Conservation (phyloP, 148 eudicot species). For the Nepenthes mirabilis region DNA sequence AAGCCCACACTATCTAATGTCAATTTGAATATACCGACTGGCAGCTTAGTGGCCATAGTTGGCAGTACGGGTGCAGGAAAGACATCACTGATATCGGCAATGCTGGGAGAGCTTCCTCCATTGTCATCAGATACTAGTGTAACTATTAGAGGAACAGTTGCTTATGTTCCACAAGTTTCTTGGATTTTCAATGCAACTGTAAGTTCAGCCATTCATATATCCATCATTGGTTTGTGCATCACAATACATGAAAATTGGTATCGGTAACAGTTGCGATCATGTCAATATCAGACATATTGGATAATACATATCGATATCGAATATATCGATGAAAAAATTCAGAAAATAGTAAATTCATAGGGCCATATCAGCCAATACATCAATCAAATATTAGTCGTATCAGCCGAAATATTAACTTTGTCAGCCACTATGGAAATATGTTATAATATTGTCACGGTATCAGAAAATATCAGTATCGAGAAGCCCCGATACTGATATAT, state of each 20-base stretch:
- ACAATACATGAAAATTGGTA: no score
- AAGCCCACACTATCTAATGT: constrained; percentile 63
- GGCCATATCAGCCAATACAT: no score
- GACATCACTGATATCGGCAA: constrained; percentile 88
- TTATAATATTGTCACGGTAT: no score
- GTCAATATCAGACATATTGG: no score
- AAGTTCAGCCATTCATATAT: constrained; percentile 14
- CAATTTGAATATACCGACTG: constrained; percentile 66
- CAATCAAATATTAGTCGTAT: no score
- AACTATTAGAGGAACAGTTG: constrained; percentile 69
- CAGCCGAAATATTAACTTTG: no score
- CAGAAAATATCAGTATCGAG: no score
- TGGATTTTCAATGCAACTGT: constrained; percentile 99
- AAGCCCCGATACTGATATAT: background rate
- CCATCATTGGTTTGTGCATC: background rate
- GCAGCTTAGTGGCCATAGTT: constrained; percentile 87
- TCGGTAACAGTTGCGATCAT: no score
- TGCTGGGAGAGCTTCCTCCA: constrained; percentile 94
- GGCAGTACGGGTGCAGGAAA: constrained; percentile 98
- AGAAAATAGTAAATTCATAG: no score
- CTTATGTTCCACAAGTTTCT: constrained; percentile 94
- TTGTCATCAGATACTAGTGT: constrained; percentile 42
- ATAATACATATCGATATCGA: no score
- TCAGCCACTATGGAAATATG: no score
- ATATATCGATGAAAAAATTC: no score